Base-by-base conservation (phyloP, 2,329 filamentous ascomycete genomes). In the Botrytis byssoidea region DNA sequence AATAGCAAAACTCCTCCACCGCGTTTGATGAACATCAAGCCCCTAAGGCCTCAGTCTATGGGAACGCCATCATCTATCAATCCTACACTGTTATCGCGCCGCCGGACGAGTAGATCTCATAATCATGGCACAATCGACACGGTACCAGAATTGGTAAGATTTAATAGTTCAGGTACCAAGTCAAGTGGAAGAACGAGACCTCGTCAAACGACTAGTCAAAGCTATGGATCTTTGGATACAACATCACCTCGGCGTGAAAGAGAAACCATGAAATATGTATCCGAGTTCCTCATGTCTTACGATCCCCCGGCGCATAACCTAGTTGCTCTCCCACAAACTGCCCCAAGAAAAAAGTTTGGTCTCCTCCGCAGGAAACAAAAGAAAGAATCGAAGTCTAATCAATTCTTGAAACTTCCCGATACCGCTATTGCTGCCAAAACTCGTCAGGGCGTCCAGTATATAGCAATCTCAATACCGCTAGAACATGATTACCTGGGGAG, bases 401-500 rank as follows among this genome's bases (percentile, higher is more conserved):
- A 80, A 40, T 74, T 80, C 35, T 79, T 86, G 74, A 80, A 78
- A 70, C 83, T 90, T 5, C 88, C 88, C 14, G 88, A 90, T 78
- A 86, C 85, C 37, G 87, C 88, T 20, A 83, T 90, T 22, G 85
- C 86, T 6, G 86, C 87, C 12, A 86, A 81, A 51, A 90, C 88
- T 0, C 86, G 80, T 10, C 85, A 83, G 4, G 88, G 88, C 1
- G 83, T 88, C 77, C 84, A 86, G 7, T 86, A 90, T 77, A 89
- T 90, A 75, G 87, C 88, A 74, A 90, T 90, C 70, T 89, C 88
- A 0, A 89, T 90, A 63, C 88, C 88, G 1, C 74, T 86, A 20
- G 84, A 88, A 75, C 82, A 87, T 73, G 85, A 84, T 8, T 84
- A 86, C 35, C 81, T 86, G 61, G 83, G 4, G 76, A 78, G 63